These are phyloP conservation scores for Ophiostoma triangulosporum DNA, from an alignment of 2,329 filamentous ascomycete species.

Conservation along the genomic window DNA sequence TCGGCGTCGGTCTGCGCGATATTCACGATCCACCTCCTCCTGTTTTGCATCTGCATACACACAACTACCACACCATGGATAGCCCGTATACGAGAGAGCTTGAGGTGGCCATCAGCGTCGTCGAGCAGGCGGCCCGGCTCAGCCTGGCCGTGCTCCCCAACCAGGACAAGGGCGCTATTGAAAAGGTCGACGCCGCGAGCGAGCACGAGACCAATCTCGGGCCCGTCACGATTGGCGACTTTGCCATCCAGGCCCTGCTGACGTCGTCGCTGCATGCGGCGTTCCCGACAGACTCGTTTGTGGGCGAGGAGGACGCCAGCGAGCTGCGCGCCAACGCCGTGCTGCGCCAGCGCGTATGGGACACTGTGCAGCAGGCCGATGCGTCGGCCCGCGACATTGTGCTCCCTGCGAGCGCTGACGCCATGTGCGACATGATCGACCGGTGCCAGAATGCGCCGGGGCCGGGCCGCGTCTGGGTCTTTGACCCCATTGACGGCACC, in stretches of 20 bases:
- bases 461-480: slow-evolving; percentile 38
- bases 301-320: slow-evolving; percentile 41
- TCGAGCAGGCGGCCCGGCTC: slow-evolving; percentile 33
- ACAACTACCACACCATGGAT: slow-evolving; percentile 8
- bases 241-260: slow-evolving; percentile 43
- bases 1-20: not conserved
- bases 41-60: not conserved
- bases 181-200: not conserved
- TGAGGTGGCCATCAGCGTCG: slow-evolving; percentile 27
- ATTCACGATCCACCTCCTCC: not conserved
- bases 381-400: slow-evolving; percentile 17
- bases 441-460: slow-evolving; percentile 28
- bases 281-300: slow-evolving; percentile 38
- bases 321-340: slow-evolving; percentile 29
- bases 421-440: slow-evolving; percentile 41
- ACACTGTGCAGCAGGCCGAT: slow-evolving; percentile 24
- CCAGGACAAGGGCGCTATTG: slow-evolving; percentile 34
- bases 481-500: slow-evolving; percentile 48
- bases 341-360: slow-evolving; percentile 35
- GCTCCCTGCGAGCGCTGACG: slow-evolving; percentile 26
- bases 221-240: slow-evolving; percentile 46
- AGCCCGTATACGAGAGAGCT: slow-evolving; percentile 30
- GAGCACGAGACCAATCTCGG: slow-evolving; percentile 39
- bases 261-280: slow-evolving; percentile 33
- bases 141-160: slow-evolving; percentile 34